Percentiles rank a stretch among this genome's conserved stretches.
Conservation (phyloP, 768 basidiomycete species). For the Pulveroboletus sp. region DNA sequence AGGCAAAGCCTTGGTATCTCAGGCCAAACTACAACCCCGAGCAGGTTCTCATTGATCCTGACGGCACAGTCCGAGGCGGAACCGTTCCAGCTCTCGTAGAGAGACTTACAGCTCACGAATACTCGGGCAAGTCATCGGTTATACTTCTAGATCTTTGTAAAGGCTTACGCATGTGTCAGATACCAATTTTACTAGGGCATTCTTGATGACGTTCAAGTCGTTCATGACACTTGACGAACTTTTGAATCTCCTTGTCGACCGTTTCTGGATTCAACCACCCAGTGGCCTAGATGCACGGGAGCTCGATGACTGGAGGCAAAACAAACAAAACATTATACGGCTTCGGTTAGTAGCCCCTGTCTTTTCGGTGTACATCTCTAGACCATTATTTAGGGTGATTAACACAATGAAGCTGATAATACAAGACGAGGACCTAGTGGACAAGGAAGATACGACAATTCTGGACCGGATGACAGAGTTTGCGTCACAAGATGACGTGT, state of each 20-base stretch:
- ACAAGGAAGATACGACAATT: slow-evolving; percentile 51
- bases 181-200: slow-evolving; percentile 55
- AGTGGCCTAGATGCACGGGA: slow-evolving; percentile 41
- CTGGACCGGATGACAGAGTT: slow-evolving; percentile 55
- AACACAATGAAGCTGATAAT: slow-evolving; percentile 65
- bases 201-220: slow-evolving; percentile 69
- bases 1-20: slow-evolving; percentile 58
- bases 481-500: slow-evolving; percentile 40
- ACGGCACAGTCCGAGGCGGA: slow-evolving; percentile 61
- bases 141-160: not conserved
- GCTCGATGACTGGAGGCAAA: slow-evolving; percentile 50
- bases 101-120: slow-evolving; percentile 63
- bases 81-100: slow-evolving; percentile 61
- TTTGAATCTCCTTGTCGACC: slow-evolving; percentile 50
- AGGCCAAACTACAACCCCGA: slow-evolving; percentile 51
- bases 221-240: slow-evolving; percentile 57
- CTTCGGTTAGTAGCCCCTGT: slow-evolving; percentile 42
- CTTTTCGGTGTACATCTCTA: not conserved
- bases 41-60: slow-evolving; percentile 62
- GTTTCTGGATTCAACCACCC: slow-evolving; percentile 59
- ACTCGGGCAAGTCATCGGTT: slow-evolving; percentile 45
- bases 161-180: slow-evolving; percentile 33
- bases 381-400: slow-evolving; percentile 44
- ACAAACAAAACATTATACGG: slow-evolving; percentile 59
- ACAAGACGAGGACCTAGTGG: slow-evolving; percentile 51